Evolutionary conservation across 164 flowering plant species (phyloP), one percentile per base, ranked within the genome.

Genomic region (Kalanchoe fedtschenkoi): DNA sequence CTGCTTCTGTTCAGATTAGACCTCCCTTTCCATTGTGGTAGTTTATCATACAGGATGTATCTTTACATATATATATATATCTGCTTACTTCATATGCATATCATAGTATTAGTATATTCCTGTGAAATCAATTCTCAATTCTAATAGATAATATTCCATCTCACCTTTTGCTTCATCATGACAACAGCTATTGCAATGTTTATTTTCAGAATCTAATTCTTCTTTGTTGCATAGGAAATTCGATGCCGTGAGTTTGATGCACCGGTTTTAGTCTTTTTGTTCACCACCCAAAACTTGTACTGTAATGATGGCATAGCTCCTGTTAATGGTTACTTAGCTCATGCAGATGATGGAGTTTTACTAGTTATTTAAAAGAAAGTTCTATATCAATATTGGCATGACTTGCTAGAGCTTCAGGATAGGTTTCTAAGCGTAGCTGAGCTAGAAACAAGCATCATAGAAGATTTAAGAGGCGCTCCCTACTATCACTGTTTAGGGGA

Each of bases 191-290:
- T 51, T 13, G 32, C 56, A 51, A 24, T 51, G 28, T 51, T 24
- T 51, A 51, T 24, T 51, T 51, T 32, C 32, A 26, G 56, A 51
- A 51, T 51, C 56, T 26, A 51, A 51, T 51, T 51, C 56, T 17
- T 51, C 5, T 24, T 16, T 51, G 51, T 51, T 26, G 8, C 26
- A 4, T 51, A 51, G 56, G 32, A 51, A 5, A 51, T 51, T 26
- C 32, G n/a, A 51, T 26, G 56, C 56, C 26, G 10, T 10, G 56
- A 22, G 55, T 22, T 17, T 51, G 17, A 26, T 15, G 16, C 56
- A 51, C 13, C 16, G 24, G 6, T 26, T 24, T 30, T 9, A 17
- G 56, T 51, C 26, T 51, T 32, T 51, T 32, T 24, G n/a, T 51
- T 51, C 32, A 51, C 17, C 56, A 29, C 13, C 13, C 3, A 11